Base-by-base conservation (phyloP, 2,329 filamentous ascomycete species). In the Seiridium unicorne region DNA sequence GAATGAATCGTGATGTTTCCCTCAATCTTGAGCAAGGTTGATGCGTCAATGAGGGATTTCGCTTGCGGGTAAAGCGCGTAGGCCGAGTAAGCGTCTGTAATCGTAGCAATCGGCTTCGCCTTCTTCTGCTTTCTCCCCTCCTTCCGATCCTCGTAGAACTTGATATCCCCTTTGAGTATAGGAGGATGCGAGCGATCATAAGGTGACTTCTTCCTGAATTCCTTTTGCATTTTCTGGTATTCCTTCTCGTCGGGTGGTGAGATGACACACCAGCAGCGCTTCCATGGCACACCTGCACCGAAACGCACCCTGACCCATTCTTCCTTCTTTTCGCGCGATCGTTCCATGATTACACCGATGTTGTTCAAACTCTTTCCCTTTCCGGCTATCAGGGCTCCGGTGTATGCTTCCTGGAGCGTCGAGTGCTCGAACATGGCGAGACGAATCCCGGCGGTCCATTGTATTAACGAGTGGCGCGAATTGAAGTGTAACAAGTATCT, bases 221-320 rank as follows among this genome's bases (percentile, higher is more conserved):
- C 85, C 74, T 97, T 98, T 71, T 94, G 90, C 58, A 89, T 79
- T 73, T 92, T 97, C 66, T 89, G 86, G 65, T 88, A 88, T 68
- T 96, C 92, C 78, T 98, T 99, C 77, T 98, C 93, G 69, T 96
- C 91, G 0, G 95, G 94, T 2, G 94, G 95, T 5, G 87, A 86
- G 60, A 98, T 91, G 58, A 98, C 93, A 74, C 93, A 97, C 93
- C 94, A 99, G 75, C 93, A 99, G 44, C 94, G 89, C 71, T 91
- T 88, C 95, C 95, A 99, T 0, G 94, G 93, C 8, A 95, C 96
- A 51, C 95, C 95, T 38, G 95, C 93, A 46, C 95, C 95, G 69
- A 99, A 99, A 61, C 95, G 85, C 56, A 99, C 95, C 63, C 95
- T 85, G 18, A 93, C 93, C 95, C 95, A 99, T 70, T 96, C 93